Base-by-base conservation (phyloP, 2,329 filamentous ascomycete genomes). In the Trichoderma oligosporum region DNA sequence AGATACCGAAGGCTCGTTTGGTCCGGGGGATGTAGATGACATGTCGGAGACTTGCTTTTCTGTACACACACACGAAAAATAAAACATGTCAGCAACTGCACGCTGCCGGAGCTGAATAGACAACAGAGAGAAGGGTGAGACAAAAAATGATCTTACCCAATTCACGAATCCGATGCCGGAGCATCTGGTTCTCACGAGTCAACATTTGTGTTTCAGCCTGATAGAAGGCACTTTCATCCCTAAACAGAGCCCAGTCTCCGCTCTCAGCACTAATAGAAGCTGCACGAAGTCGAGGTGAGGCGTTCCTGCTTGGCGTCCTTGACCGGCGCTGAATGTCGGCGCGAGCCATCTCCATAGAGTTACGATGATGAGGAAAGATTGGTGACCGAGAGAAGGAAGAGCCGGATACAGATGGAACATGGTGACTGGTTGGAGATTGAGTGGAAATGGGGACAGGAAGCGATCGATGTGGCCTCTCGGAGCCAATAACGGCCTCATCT, bases 181-280 rank as follows among this genome's bases (percentile, higher is more conserved):
- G 75, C 88, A 93, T 91, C 71, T 92, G 88, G 64, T 92, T 93
- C 74, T 92, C 89, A 24, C 89, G 79, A 20, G 85, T 81, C 65
- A 93, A 72, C 73, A 84, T 91, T 71, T 90, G 87, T 1, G 88
- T 90, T 73, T 93, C 89, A 4, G 88, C 88, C 69, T 91, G 88
- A 66, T 92, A 92, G 69, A 91, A 91, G 1, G 86, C 85, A 61
- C 81, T 85, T 68, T 92, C 88, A 65, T 91, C 88, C 16, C 88
- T 78, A n/a, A 81, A 82, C 1, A 87, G 76, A 46, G 80, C 72
- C 74, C 80, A 83, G 27, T 90, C 85, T 31, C 79, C 80, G 52
- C 76, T 78, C 56, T 86, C 83, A 16, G 73, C 79, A 57, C 80
- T 80, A 62, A 84, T 82, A 2, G 82, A 85, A 33, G 81, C 77